These are phyloP conservation scores for Malassezia sp. DNA, from an alignment of 1,284 basidiomycete species.

Conservation along the genomic window DNA sequence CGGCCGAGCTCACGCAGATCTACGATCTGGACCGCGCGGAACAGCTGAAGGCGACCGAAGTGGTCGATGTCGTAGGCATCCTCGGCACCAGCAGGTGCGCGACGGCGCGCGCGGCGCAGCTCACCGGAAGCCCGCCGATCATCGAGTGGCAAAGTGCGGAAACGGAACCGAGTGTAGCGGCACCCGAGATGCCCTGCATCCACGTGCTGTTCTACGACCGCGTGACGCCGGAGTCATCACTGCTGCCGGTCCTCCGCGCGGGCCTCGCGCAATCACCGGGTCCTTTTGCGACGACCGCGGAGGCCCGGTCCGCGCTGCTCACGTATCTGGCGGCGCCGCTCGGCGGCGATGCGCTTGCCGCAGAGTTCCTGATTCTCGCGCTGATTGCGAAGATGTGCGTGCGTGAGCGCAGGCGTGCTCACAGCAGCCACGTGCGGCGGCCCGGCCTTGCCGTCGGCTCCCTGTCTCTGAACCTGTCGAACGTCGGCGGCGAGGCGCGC, in stretches of 20 bases:
- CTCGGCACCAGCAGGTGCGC: slow-evolving; percentile 21
- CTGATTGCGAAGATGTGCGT: slow-evolving; percentile 60
- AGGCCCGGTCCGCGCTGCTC: slow-evolving; percentile 18
- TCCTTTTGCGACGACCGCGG: slow-evolving; percentile 3
- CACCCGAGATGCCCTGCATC: slow-evolving; percentile 24
- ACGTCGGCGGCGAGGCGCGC: slow-evolving; percentile 51
- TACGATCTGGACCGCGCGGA: slow-evolving; percentile 36
- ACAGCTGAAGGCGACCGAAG: slow-evolving; percentile 31
- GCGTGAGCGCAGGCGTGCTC: not conserved
- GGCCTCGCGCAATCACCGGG: not conserved
- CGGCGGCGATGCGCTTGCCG: slow-evolving; percentile 49
- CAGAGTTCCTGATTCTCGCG: slow-evolving; percentile 64
- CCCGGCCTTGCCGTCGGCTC: slow-evolving; percentile 61
- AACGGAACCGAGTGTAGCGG: not conserved
- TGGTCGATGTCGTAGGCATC: slow-evolving; percentile 38
- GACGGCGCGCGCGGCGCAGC: not conserved
- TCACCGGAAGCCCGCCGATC: slow-evolving; percentile 14
- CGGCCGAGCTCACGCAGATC: slow-evolving; percentile 16
- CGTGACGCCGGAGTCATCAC: not conserved
- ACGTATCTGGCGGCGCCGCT: slow-evolving; percentile 22
- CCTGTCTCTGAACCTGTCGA: slow-evolving; percentile 53
- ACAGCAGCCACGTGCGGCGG: slow-evolving; percentile 57
- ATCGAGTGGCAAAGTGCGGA: slow-evolving; percentile 6
- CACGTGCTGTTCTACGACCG: slow-evolving; percentile 25
- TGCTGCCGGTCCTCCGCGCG: not conserved